These are phyloP conservation scores for Solanum virginianum DNA, from an alignment of 257 asterid species.

Conservation along the genomic window DNA sequence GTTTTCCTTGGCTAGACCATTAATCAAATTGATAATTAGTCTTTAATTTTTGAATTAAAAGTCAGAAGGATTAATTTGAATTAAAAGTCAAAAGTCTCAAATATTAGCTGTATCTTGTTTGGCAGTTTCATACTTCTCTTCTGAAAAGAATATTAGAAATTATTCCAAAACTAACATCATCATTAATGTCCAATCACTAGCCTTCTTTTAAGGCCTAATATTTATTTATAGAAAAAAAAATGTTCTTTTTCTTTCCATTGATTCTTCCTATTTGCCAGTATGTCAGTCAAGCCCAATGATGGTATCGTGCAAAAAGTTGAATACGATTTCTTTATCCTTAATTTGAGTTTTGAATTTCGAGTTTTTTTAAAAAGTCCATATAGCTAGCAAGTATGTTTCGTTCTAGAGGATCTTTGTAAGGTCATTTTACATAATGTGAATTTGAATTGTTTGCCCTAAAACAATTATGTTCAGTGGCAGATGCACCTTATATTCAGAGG, in stretches of 20 bases:
- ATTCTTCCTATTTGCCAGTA: background rate
- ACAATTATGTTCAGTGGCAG: too few relatives aligned
- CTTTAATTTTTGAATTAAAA: background rate
- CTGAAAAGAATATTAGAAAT: background rate
- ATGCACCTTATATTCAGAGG: too few relatives aligned
- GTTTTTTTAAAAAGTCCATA: accelerated
- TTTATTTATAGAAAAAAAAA: background rate
- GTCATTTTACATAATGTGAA: background rate
- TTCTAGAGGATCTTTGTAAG: too few relatives aligned
- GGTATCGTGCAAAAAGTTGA: background rate
- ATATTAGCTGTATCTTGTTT: background rate
- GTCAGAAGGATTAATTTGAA: background rate
- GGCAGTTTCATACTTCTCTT: background rate
- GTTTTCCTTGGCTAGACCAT: too few relatives aligned
- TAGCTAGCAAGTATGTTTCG: too few relatives aligned
- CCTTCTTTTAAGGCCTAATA: background rate
- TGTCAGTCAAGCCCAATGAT: background rate
- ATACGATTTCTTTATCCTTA: background rate
- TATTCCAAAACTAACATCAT: slow-evolving; percentile 6
- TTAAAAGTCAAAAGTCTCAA: background rate
- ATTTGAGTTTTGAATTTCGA: background rate
- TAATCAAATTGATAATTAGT: too few relatives aligned
- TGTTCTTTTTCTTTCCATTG: background rate
- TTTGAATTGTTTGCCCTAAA: background rate
- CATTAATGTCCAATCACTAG: background rate